Evolutionary conservation across 2,329 filamentous ascomycete genomes (phyloP), one percentile per base, ranked within the genome.

Genomic region (Rutstroemia sp.): DNA sequence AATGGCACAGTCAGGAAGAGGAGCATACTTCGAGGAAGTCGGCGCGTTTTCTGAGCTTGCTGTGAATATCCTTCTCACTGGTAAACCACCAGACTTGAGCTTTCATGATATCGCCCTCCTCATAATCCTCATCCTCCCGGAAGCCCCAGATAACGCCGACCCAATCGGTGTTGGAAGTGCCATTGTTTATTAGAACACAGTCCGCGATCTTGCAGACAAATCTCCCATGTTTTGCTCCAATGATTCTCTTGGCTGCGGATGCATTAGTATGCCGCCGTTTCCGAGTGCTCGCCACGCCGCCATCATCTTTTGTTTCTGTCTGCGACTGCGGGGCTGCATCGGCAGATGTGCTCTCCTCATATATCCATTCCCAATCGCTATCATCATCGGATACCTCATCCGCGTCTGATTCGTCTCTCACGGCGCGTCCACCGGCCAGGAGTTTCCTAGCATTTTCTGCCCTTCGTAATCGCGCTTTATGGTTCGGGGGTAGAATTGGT

Each of bases 141-240:
- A 99, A 96, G 45, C 89, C 85, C 66, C 86, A 87, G 52, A 96
- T 87, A 60, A 99, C 84, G 37, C 90, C 94, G 2, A 95, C 88
- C 92, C 94, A 99, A 10, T 91, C 88, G 66, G 95, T 90, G 62
- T 90, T 90, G 42, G 83, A 81, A 4, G 89, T 90, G 41, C 95
- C 90, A 1, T 92, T 90, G 71, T 95, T 95, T 55, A 99, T 78
- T 42, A 97, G 77, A 38, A 97, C 86, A 19, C 83, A 81, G 67
- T 99, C 91, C 46, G 94, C 94, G 39, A 96, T 70, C 54, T 75
- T 79, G 73, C 91, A 96, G 67, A 87, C 80, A 62, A 96, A 96
- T 12, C 71, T 77, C 23, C 91, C 92, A 79, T 91, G 91, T 25
- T 49, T 64, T 19, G 92, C 94, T 4, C 90, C 94, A 42, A 94